phyloP scores from a whole-genome alignment of 257 asterid genomes.

The Lantana camara region DNA sequence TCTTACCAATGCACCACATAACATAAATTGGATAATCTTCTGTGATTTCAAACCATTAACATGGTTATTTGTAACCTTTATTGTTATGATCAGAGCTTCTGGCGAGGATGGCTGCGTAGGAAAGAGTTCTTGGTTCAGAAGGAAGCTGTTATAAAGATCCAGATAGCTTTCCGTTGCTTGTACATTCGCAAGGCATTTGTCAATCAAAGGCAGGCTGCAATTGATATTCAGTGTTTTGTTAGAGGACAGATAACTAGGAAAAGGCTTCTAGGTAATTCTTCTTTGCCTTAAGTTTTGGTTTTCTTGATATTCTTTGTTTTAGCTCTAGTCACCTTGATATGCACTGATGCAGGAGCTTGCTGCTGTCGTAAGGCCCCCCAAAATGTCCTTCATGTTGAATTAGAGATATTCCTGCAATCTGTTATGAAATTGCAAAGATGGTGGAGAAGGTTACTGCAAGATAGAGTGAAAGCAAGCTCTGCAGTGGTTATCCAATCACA shows the following conservation, averaged over 20 bases:
- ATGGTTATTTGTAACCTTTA: conserved; percentile 19
- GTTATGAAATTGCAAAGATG: conserved; percentile 78
- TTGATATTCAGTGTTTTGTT: conserved; percentile 62
- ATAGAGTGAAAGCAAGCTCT: conserved; percentile 42
- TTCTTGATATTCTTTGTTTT: conserved; percentile 13
- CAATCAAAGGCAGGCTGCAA: conserved; percentile 51
- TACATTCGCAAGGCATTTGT: conserved; percentile 42
- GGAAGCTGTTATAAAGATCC: conserved; percentile 64
- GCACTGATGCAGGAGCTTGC: conserved; percentile 51
- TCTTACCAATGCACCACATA: background rate
- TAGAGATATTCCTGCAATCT: conserved; percentile 47
- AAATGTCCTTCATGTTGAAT: conserved; percentile 39
- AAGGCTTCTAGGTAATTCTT: conserved; percentile 60
- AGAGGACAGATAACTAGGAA: conserved; percentile 72
- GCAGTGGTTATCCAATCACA: conserved; percentile 71
- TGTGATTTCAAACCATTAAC: background rate
- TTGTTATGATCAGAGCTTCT: conserved; percentile 54
- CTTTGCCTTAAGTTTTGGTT: conserved; percentile 1
- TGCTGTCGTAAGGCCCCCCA: conserved; percentile 33
- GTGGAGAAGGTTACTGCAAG: conserved; percentile 70
- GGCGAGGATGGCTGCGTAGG: conserved; percentile 73
- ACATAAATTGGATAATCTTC: background rate
- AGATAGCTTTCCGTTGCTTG: conserved; percentile 58
- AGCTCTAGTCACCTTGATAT: conserved; percentile 12
- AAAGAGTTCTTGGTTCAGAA: conserved; percentile 48